phyloP scores from a whole-genome alignment of 2,329 filamentous ascomycete genomes.

The Cytospora paraplurivora region DNA sequence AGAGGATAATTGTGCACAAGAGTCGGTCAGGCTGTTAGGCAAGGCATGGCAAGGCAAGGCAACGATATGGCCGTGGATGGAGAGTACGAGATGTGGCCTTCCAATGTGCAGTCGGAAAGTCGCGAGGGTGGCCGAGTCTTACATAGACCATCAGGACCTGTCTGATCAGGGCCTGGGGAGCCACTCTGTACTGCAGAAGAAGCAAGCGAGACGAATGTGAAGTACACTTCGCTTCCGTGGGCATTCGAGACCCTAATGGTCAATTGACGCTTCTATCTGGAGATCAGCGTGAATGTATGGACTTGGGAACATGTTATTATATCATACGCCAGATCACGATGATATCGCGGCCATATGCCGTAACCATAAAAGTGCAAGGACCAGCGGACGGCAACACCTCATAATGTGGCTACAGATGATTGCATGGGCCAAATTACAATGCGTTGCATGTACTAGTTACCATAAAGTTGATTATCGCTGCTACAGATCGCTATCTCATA shows the following conservation, averaged over 20 bases:
- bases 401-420: neutral
- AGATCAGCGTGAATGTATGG: neutral
- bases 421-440: slow-evolving; percentile 21
- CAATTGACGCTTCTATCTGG: neutral
- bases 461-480: neutral
- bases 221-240: neutral
- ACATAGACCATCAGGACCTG: neutral
- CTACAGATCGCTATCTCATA: slow-evolving; percentile 26
- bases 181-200: neutral
- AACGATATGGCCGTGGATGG: neutral
- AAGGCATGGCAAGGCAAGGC: too few relatives aligned
- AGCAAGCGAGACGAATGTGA: neutral
- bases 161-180: neutral
- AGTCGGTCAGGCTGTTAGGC: neutral
- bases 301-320: neutral
- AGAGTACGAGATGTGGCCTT: neutral
- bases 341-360: neutral
- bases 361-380: neutral
- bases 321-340: neutral
- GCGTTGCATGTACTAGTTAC: neutral
- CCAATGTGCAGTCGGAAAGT: too few relatives aligned
- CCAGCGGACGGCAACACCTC: neutral
- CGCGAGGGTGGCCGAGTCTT: neutral
- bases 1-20: neutral
- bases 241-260: neutral